These are phyloP conservation scores for Torulaspora globosa DNA, from an alignment of 1,139 yeast genomes.

Conservation along the genomic window DNA sequence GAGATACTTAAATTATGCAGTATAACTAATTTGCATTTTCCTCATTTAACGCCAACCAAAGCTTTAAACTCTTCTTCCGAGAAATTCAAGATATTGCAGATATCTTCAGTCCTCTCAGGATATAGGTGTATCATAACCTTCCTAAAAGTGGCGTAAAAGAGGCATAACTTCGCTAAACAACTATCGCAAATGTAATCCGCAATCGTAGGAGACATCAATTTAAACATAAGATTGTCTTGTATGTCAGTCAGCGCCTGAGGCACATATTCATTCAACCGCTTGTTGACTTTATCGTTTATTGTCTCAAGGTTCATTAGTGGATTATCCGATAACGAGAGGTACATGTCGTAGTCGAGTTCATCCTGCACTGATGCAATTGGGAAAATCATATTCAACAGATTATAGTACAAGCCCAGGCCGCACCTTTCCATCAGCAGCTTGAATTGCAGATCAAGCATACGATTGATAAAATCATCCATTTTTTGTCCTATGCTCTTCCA, in stretches of 20 bases:
- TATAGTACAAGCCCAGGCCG: slow-evolving; percentile 53
- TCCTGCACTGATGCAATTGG: slow-evolving; percentile 48
- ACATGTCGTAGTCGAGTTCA: slow-evolving; percentile 50
- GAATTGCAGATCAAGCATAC: slow-evolving; percentile 41
- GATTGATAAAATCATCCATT: slow-evolving; percentile 36
- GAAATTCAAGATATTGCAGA: slow-evolving; percentile 31
- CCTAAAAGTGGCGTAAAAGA: slow-evolving; percentile 53
- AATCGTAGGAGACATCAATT: slow-evolving; percentile 58
- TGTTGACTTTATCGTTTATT: slow-evolving; percentile 45
- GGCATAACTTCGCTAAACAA: slow-evolving; percentile 48
- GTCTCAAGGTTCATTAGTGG: slow-evolving; percentile 50
- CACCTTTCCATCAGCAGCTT: slow-evolving; percentile 47
- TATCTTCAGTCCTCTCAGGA: slow-evolving; percentile 32
- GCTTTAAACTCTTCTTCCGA: slow-evolving; percentile 56
- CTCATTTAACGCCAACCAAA: slow-evolving; percentile 54
- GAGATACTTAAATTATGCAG: neutral
- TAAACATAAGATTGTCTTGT: slow-evolving; percentile 51
- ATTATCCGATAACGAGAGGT: slow-evolving; percentile 62
- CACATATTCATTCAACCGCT: slow-evolving; percentile 48
- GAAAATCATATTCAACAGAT: slow-evolving; percentile 66
- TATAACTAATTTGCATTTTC: neutral
- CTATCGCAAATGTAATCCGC: slow-evolving; percentile 52
- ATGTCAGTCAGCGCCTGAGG: slow-evolving; percentile 62
- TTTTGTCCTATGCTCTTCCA: slow-evolving; percentile 40
- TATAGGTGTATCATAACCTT: slow-evolving; percentile 40